phyloP scores from a whole-genome alignment of 2,329 filamentous ascomycete genomes.

The Penicillium sp. region DNA sequence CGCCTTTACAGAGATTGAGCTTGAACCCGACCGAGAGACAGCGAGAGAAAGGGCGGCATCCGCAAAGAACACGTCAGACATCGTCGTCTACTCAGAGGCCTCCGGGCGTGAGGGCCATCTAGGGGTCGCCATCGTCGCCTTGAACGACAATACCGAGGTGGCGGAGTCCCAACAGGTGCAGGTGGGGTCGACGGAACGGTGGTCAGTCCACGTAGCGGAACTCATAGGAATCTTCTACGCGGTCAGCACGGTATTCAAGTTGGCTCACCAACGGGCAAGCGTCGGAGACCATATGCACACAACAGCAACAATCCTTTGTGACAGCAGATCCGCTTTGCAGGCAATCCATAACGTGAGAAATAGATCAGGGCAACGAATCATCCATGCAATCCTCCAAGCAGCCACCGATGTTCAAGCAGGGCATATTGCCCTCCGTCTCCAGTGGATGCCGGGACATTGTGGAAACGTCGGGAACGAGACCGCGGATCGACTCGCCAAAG shows the following conservation, averaged over 20 bases:
- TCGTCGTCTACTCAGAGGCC: not conserved
- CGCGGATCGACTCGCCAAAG: constrained; percentile 12
- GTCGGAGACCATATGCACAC: too few species aligned
- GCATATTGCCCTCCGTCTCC: not conserved
- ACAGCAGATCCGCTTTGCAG: not conserved
- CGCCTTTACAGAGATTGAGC: constrained; percentile 8
- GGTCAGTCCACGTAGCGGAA: not conserved
- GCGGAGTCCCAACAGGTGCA: not conserved
- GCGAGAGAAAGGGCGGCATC: not conserved
- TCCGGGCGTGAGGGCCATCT: not conserved
- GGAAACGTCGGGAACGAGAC: constrained; percentile 5
- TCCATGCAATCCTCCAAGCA: not conserved
- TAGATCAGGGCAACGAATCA: not conserved
- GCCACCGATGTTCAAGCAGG: not conserved
- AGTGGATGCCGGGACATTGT: not conserved
- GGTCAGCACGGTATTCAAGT: not conserved
- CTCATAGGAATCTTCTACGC: constrained; percentile 1
- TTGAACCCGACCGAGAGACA: constrained; percentile 3
- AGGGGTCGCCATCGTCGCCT: not conserved
- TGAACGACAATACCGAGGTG: not conserved
- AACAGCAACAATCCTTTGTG: not conserved
- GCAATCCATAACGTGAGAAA: not conserved
- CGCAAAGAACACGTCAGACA: not conserved
- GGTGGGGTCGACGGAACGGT: not conserved
- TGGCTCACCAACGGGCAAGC: not conserved